Percentiles rank a stretch among this genome's conserved stretches.
These are phyloP conservation scores for Colletotrichum sublineola DNA, from an alignment of 2,329 filamentous ascomycete species.

Conservation along the genomic window DNA sequence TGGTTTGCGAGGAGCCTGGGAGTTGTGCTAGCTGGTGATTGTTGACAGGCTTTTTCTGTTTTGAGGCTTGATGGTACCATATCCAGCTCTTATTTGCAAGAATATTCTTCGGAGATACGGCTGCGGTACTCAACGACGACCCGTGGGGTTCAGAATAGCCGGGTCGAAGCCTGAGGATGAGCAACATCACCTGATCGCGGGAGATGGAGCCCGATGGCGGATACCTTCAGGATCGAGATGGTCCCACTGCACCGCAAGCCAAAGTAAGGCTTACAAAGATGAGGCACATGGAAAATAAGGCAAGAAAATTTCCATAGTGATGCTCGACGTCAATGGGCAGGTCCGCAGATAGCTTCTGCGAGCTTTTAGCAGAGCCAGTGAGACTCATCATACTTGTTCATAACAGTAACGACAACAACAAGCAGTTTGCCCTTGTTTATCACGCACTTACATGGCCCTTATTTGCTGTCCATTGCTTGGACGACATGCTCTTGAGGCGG, in stretches of 20 bases:
- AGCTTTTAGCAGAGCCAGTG: neutral
- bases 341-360: neutral
- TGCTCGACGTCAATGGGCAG: neutral
- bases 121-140: neutral
- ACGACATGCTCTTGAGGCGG: constrained; percentile 9
- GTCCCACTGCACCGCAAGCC: neutral
- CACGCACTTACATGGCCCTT: constrained; percentile 6
- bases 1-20: neutral
- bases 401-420: neutral
- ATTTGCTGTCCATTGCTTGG: neutral
- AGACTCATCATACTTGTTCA: neutral
- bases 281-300: neutral
- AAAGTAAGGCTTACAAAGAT: neutral
- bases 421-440: neutral
- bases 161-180: too few species aligned
- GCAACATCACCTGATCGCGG: neutral
- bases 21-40: neutral
- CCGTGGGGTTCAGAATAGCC: neutral
- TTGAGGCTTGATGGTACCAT: neutral
- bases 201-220: neutral
- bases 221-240: neutral
- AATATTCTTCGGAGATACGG: neutral
- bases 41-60: neutral
- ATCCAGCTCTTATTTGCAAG: neutral
- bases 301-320: neutral